These are phyloP conservation scores for Boletellus ananiceps DNA, from an alignment of 768 basidiomycete species.

Conservation along the genomic window DNA sequence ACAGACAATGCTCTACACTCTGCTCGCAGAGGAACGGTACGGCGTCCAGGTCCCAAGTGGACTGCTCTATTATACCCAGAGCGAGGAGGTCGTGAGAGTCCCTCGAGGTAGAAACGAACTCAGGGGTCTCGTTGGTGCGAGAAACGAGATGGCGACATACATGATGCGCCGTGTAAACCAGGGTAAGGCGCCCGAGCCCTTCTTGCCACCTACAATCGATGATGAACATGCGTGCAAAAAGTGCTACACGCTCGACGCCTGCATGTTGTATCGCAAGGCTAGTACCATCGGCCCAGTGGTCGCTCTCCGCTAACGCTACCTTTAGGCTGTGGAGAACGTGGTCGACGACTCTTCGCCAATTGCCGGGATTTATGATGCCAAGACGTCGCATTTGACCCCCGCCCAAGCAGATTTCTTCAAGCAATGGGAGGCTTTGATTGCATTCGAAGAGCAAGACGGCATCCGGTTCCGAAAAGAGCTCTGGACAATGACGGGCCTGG, in stretches of 20 bases:
- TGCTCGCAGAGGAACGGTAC: slow-evolving; percentile 89
- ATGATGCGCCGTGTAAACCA: slow-evolving; percentile 50
- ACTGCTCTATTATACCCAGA: slow-evolving; percentile 91
- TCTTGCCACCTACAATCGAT: slow-evolving; percentile 87
- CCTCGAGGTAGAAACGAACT: slow-evolving; percentile 79
- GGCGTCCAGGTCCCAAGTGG: slow-evolving; percentile 76
- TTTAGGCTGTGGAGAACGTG: slow-evolving; percentile 66
- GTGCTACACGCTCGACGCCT: slow-evolving; percentile 81
- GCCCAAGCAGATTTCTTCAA: slow-evolving; percentile 75
- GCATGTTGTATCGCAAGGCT: slow-evolving; percentile 93
- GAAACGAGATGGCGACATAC: slow-evolving; percentile 83
- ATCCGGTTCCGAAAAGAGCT: slow-evolving; percentile 83
- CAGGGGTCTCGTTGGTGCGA: slow-evolving; percentile 68
- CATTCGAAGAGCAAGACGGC: slow-evolving; percentile 84
- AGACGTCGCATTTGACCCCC: slow-evolving; percentile 74
- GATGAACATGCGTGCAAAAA: slow-evolving; percentile 70
- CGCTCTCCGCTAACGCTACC: slow-evolving; percentile 1
- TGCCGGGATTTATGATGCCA: slow-evolving; percentile 64
- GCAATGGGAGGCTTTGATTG: slow-evolving; percentile 83
- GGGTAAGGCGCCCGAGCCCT: slow-evolving; percentile 39
- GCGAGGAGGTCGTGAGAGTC: slow-evolving; percentile 80
- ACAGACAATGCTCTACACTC: slow-evolving; percentile 95
- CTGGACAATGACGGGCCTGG: slow-evolving; percentile 83
- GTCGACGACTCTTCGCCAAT: slow-evolving; percentile 50
- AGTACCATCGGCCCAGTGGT: slow-evolving; percentile 1